Percentiles rank a stretch among this genome's conserved stretches.
phyloP scores from a whole-genome alignment of 805 yeast species.

The Metschnikowia santaceciliae region DNA sequence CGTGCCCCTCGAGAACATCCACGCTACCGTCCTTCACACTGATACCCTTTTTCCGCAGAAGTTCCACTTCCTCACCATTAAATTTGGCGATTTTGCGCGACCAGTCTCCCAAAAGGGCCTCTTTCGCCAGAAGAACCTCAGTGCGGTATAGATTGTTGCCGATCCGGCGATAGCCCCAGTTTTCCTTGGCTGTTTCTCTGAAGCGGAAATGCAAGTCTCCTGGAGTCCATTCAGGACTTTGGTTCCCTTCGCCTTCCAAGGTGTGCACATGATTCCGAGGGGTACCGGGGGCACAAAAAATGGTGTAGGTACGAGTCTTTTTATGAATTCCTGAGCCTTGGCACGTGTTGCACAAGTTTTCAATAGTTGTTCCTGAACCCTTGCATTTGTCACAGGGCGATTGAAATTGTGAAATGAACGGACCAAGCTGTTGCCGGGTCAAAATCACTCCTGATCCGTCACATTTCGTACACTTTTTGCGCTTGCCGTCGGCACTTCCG shows the following conservation, averaged over 20 bases:
- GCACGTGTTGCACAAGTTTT: constrained; percentile 65
- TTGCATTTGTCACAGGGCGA: constrained; percentile 73
- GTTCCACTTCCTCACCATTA: constrained; percentile 46
- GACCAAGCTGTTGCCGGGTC: constrained; percentile 73
- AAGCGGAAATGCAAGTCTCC: constrained; percentile 74
- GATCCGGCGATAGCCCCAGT: constrained; percentile 84
- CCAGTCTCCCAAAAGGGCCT: constrained; percentile 84
- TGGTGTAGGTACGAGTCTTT: constrained; percentile 51
- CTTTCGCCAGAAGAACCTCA: constrained; percentile 68
- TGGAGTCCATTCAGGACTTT: constrained; percentile 73
- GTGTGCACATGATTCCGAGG: constrained; percentile 55
- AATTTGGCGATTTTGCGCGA: constrained; percentile 58
- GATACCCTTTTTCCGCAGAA: constrained; percentile 50
- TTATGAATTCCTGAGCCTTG: constrained; percentile 63
- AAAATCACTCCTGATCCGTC: constrained; percentile 68
- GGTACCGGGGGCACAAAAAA: constrained; percentile 69
- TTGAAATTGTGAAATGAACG: constrained; percentile 85
- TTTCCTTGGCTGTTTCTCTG: constrained; percentile 50
- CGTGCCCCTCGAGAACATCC: constrained; percentile 68
- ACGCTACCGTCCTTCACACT: constrained; percentile 62
- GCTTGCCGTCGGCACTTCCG: constrained; percentile 78
- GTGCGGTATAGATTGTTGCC: constrained; percentile 72
- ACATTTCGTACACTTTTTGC: constrained; percentile 64
- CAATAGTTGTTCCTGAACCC: constrained; percentile 70
- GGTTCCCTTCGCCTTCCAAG: constrained; percentile 76